A percentile compares a stretch with the other conserved stretches of the same genome.
phyloP scores from a whole-genome alignment of 495 filamentous ascomycete genomes.

The Penicillium egyptiacum region DNA sequence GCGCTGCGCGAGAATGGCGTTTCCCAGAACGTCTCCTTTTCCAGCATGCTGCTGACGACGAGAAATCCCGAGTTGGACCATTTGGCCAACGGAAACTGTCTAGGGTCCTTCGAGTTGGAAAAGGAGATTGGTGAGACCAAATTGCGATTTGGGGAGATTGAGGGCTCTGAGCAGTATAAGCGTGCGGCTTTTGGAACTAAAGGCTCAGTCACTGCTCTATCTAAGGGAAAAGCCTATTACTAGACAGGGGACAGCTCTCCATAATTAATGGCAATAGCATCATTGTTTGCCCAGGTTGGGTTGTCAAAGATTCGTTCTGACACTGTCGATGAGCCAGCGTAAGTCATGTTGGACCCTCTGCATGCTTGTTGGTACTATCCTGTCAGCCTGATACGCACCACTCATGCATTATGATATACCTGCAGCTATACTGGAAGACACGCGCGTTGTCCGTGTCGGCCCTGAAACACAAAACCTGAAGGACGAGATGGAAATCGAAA shows the following conservation, averaged over 20 bases:
- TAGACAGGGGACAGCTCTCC: background rate
- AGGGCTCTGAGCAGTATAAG: slow-evolving; percentile 4
- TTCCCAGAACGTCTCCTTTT: background rate
- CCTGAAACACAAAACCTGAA: too few relatives aligned
- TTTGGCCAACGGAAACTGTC: background rate
- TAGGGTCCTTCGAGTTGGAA: background rate
- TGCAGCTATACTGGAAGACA: too few relatives aligned
- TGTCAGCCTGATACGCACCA: too few relatives aligned
- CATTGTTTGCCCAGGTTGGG: background rate
- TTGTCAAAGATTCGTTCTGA: too few relatives aligned
- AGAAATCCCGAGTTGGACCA: slow-evolving; percentile 6
- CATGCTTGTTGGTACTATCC: too few relatives aligned
- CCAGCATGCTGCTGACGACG: slow-evolving; percentile 6
- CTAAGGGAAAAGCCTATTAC: slow-evolving; percentile 5
- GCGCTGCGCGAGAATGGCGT: slow-evolving; percentile 4
- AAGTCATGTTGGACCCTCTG: too few relatives aligned
- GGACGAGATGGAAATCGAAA: too few relatives aligned
- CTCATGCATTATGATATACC: too few relatives aligned
- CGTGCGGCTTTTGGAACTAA: slow-evolving; percentile 7
- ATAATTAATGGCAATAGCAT: background rate
- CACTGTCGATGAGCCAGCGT: too few relatives aligned
- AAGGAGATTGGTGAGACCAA: background rate
- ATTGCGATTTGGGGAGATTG: slow-evolving; percentile 9
- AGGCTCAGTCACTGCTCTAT: slow-evolving; percentile 3
- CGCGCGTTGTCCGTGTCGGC: too few relatives aligned